phyloP scores from a whole-genome alignment of 225 moss, liverwort and hornwort genomes.

The Lunularia cruciata region DNA sequence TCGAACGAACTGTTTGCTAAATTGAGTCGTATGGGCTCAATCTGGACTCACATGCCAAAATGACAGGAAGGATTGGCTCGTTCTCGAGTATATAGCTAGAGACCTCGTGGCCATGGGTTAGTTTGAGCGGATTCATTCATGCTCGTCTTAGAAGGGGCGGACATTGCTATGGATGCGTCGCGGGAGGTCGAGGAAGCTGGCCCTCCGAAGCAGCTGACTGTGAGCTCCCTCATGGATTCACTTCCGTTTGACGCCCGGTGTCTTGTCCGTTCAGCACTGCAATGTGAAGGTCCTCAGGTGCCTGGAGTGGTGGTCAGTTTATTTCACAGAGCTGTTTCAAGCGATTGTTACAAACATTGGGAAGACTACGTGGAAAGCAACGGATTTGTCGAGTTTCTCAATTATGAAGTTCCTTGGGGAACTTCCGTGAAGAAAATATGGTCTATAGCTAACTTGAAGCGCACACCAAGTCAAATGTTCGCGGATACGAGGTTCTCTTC shows the following conservation, averaged over 20 bases:
- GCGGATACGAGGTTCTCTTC: background rate
- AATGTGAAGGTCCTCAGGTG: conserved; percentile 32
- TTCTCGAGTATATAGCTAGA: no score
- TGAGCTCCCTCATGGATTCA: conserved; percentile 34
- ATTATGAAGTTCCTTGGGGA: conserved; percentile 23
- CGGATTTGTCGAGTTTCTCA: conserved; percentile 24
- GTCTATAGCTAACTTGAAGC: conserved; percentile 8
- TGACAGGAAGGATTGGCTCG: no score
- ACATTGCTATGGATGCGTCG: no score
- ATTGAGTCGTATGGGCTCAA: no score
- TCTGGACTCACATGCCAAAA: no score
- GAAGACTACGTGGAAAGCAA: conserved; percentile 31
- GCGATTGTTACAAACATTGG: conserved; percentile 15
- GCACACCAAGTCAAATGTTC: background rate
- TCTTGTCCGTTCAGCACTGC: conserved; percentile 24
- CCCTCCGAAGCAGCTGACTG: no score
- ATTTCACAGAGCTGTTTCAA: background rate
- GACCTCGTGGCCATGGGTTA: no score
- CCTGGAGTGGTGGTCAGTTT: conserved; percentile 28
- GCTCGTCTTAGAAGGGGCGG: no score
- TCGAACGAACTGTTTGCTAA: no score
- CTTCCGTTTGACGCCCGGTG: conserved; percentile 19
- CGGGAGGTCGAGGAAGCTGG: no score
- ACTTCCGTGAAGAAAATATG: conserved; percentile 21
- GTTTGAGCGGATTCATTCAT: no score